These are phyloP conservation scores for Prunus mira DNA, from an alignment of 306 rosid species.

Conservation along the genomic window DNA sequence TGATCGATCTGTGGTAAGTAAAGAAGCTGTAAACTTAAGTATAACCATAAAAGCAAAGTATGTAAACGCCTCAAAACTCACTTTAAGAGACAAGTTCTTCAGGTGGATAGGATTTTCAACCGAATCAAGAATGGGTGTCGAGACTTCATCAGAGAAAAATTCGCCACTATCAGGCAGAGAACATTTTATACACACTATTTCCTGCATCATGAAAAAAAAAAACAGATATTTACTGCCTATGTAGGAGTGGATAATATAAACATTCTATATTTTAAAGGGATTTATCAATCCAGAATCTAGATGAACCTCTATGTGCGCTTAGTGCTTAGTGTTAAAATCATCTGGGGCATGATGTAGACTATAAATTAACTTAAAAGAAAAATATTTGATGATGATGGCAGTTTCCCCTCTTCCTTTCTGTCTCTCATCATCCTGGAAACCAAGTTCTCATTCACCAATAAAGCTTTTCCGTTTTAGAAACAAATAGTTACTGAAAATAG, in stretches of 20 bases:
- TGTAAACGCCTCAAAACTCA: constrained; percentile 30
- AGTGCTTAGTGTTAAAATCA: background rate
- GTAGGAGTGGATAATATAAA: background rate
- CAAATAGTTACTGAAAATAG: background rate
- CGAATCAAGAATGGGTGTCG: constrained; percentile 83
- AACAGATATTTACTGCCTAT: background rate
- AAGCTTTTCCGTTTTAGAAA: background rate
- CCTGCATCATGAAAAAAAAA: constrained; percentile 48
- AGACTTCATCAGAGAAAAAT: constrained; percentile 56
- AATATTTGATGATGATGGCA: background rate
- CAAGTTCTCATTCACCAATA: background rate
- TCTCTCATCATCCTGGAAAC: background rate
- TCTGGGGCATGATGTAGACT: background rate
- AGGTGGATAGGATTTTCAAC: constrained; percentile 77
- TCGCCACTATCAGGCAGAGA: constrained; percentile 56
- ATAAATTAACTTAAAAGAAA: background rate
- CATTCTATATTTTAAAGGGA: background rate
- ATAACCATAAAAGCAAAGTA: constrained; percentile 10
- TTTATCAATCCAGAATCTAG: background rate
- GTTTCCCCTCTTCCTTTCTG: background rate
- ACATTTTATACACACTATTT: constrained; percentile 35
- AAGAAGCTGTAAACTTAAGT: constrained; percentile 21
- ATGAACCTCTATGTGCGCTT: background rate
- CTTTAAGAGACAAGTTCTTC: constrained; percentile 78
- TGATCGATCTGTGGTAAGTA: constrained; percentile 25